A percentile compares a stretch with the other conserved stretches of the same genome.
phyloP scores from a whole-genome alignment of 2,329 filamentous ascomycete species.

The Apiospora sp. region DNA sequence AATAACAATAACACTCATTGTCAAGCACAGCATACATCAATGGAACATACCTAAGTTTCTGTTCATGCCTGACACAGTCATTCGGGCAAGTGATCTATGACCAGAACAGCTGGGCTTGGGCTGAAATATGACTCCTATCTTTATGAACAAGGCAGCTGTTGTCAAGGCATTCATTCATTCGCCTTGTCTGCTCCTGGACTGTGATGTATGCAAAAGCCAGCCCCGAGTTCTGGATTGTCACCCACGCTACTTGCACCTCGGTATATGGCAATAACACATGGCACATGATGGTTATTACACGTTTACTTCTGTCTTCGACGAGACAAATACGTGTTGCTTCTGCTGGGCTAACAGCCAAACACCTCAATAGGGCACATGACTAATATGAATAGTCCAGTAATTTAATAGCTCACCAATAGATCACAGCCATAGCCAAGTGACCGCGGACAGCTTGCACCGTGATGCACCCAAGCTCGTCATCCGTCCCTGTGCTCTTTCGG shows the following conservation, averaged over 20 bases:
- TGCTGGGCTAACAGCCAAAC: neutral
- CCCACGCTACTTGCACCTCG: too few species aligned
- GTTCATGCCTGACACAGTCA: neutral
- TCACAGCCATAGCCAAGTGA: neutral
- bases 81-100: too few species aligned
- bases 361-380: neutral
- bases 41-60: neutral
- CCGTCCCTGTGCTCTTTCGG: neutral
- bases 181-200: neutral
- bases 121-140: slow-evolving; percentile 1
- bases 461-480: neutral
- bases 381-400: neutral
- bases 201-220: neutral
- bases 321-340: neutral
- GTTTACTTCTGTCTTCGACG: neutral
- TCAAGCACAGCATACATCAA: neutral
- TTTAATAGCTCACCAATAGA: neutral
- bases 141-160: neutral
- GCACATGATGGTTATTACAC: neutral
- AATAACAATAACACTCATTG: neutral
- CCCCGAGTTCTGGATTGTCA: neutral
- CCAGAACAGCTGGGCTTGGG: neutral
- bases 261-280: neutral
- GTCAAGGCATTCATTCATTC: neutral
- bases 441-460: neutral